phyloP scores from a whole-genome alignment of 805 yeast genomes.

The Saturnispora besseyi region DNA sequence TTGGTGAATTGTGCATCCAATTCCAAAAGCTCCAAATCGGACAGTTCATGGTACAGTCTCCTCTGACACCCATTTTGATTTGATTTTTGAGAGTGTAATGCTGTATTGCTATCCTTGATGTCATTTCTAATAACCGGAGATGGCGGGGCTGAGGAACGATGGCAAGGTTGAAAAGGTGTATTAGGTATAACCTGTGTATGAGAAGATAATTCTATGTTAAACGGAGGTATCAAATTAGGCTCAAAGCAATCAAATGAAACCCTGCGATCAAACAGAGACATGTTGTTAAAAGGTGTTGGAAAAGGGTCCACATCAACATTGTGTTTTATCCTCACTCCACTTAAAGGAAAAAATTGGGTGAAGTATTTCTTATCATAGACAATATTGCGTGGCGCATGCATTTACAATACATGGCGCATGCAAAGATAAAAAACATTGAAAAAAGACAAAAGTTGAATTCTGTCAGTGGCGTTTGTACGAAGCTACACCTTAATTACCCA shows the following conservation, averaged over 20 bases:
- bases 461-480: not conserved
- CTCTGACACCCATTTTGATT: conserved; percentile 1
- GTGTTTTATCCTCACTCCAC: not conserved
- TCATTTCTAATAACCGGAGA: conserved; percentile 5
- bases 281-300: not conserved
- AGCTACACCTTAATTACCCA: not conserved
- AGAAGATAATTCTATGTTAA: not conserved
- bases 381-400: not conserved
- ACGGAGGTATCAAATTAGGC: conserved; percentile 3
- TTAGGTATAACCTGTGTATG: conserved; percentile 3
- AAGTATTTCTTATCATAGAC: not conserved
- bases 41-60: conserved; percentile 42
- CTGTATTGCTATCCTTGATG: conserved; percentile 5
- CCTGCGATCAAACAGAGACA: conserved; percentile 4
- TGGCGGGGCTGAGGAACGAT: not conserved
- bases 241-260: conserved; percentile 9
- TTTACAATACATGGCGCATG: not conserved
- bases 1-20: conserved; percentile 44
- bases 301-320: not conserved
- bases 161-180: conserved; percentile 4
- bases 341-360: not conserved
- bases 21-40: conserved; percentile 45
- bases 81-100: conserved; percentile 22
- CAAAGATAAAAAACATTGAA: not conserved
- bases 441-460: too few species aligned